Base-by-base conservation (phyloP, 805 yeast genomes). In the Metschnikowia proteae region DNA sequence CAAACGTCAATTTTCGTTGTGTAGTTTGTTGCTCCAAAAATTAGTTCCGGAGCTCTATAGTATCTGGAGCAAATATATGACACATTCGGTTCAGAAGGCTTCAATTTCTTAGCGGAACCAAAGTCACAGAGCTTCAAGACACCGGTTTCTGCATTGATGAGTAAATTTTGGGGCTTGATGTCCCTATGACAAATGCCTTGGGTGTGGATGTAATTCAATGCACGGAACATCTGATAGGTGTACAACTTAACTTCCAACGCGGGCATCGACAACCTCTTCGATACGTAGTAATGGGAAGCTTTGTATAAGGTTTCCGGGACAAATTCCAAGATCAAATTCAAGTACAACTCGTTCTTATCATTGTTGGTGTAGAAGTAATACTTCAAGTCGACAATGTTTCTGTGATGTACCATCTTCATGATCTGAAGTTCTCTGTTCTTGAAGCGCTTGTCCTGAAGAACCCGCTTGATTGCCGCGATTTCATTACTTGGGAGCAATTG, bases 1-100 rank as follows among this genome's bases (percentile, higher is more conserved):
- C 99, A 94, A 42, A 94, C 82, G 66, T 94, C 99, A 56, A 94
- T 94, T 67, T 92, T 91, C 29, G 97, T 90, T 6, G 98, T 89
- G 68, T 94, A 94, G 68, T 91, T 88, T 27, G 96, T 86, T 10
- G 98, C 96, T 17, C 98, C 99, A 73, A 94, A 94, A 52, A 94
- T 94, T 59, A 94, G 80, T 69, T 94, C 99, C 0, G 99, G 99
- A 5, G 99, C 99, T 49, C 99, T 77, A 70, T 94, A 94, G 70
- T 92, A 94, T 59, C 99, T 79, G 17, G 97, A 90, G 70, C 99
- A 94, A 45, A 94, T 94, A 67, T 94, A 94, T 6, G 96, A 86
- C 26, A 94, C 98, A 64, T 92, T 94, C 38, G 97, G 96, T 66
- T 94, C 98, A 3, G 79, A 76, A 6, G 97, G 94, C 40, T 86